Base-by-base conservation (phyloP, 164 flowering plant species). In the Tinospora cordifolia region DNA sequence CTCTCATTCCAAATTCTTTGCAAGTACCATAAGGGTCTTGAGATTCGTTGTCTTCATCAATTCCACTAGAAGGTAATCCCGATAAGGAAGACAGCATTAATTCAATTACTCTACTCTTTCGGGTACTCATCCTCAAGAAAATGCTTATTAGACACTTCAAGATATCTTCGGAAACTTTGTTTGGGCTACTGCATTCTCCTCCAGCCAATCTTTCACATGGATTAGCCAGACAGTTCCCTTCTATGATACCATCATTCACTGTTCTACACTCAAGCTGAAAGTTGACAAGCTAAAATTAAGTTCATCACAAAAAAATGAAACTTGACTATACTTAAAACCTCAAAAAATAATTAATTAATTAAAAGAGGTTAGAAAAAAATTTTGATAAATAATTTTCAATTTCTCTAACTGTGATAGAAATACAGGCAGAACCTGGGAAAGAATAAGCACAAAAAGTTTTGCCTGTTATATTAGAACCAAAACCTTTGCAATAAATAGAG, bases 21-120 rank as follows among this genome's bases (percentile, higher is more conserved):
- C 83, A 83, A 15, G 84, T 86, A 59, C 81, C 76, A 75, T 90
- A 92, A 69, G 98, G 98, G 75, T 92, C 95, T 66, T 54, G 73
- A 70, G 69, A 79, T 36, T 77, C 86, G 1, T 51, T 27, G 26
- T 72, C 75, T 49, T 73, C 75, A 63, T 62, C 22, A 54, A 22
- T 70, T 63, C 79, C 83, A 57, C 40, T 62, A 57, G 89, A 73
- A 63, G 54, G 49, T 24, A 71, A 67, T 58, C 71, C 69, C 17
- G 83, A 68, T 49, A 78, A 66, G 44, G 73, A 72, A 40, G 76
- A 75, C 22, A 81, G 65, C 54, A 64, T 74, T 24, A 80, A 58
- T 8, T 66, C 67, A 30, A 68, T 59, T 17, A 49, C 63, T 66
- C 67, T 69, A 13, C 72, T 79, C 68, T 81, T 84, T 24, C 44